These are phyloP conservation scores for Erigeron philadelphicus DNA, from an alignment of 140 eudicot species.

Conservation along the genomic window DNA sequence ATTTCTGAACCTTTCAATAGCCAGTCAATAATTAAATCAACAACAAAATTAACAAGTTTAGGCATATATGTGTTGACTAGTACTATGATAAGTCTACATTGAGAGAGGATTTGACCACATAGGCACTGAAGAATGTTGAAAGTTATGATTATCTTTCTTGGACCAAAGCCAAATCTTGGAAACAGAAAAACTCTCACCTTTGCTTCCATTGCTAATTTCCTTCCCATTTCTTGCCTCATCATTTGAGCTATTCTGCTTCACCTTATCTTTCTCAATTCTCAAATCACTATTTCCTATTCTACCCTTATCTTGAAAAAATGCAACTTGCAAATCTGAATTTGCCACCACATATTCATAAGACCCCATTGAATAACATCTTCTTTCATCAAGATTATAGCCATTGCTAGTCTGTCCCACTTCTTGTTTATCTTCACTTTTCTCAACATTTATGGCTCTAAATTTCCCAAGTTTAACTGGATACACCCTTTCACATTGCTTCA, in stretches of 20 bases:
- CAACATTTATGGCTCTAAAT: constrained; percentile 49
- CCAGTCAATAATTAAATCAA: background rate
- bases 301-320: constrained; percentile 36
- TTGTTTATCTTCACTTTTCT: constrained; percentile 24
- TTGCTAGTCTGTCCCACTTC: constrained; percentile 74
- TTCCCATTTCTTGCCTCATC: constrained; percentile 48
- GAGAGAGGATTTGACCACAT: constrained; percentile 37
- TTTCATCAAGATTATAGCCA: constrained; percentile 58
- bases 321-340: constrained; percentile 67
- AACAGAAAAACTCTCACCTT: constrained; percentile 90
- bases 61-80: constrained; percentile 3
- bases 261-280: constrained; percentile 36
- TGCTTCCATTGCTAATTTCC: constrained; percentile 49
- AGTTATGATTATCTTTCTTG: constrained; percentile 51
- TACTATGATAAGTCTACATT: constrained; percentile 40
- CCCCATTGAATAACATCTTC: constrained; percentile 97
- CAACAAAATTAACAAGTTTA: constrained; percentile 3
- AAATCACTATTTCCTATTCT: constrained; percentile 28
- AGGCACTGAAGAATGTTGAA: constrained; percentile 42
- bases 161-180: constrained; percentile 98
- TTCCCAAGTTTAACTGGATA: constrained; percentile 85
- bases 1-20: constrained; percentile 6
- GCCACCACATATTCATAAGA: constrained; percentile 89
- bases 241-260: constrained; percentile 28
- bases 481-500: constrained; percentile 56